Conservation (phyloP, 345 rosid species). For the Eucalyptus albens region DNA sequence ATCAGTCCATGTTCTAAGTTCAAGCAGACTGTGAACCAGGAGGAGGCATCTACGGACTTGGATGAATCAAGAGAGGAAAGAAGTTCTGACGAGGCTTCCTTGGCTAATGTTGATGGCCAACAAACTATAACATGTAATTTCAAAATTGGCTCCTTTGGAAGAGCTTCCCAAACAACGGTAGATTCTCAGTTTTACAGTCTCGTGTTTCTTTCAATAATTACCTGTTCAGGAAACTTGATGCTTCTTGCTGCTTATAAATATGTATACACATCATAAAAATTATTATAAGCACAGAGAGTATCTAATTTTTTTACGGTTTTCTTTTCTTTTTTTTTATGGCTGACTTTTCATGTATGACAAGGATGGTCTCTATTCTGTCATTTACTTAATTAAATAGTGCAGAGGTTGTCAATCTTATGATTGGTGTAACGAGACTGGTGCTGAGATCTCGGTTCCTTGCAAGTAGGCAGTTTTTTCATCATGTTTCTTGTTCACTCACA, state of each 20-base stretch:
- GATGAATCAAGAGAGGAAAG: neutral
- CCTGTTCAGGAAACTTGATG: neutral
- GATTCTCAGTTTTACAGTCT: neutral
- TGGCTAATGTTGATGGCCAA: neutral
- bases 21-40: neutral
- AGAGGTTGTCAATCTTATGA: neutral
- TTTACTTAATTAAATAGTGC: neutral
- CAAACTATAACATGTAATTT: neutral
- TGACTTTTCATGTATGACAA: neutral
- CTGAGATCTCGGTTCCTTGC: neutral
- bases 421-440: neutral
- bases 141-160: neutral
- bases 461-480: neutral
- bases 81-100: neutral
- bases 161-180: slow-evolving; percentile 4
- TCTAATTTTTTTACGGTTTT: neutral
- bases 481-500: neutral
- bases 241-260: neutral
- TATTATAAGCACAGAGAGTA: neutral
- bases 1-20: neutral
- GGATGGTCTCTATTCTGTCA: neutral
- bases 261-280: neutral
- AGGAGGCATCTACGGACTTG: neutral
- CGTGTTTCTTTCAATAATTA: neutral
- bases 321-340: neutral